Evolutionary conservation across 495 filamentous ascomycete species (phyloP).

Genomic region (Aspergillus avenaceus): DNA sequence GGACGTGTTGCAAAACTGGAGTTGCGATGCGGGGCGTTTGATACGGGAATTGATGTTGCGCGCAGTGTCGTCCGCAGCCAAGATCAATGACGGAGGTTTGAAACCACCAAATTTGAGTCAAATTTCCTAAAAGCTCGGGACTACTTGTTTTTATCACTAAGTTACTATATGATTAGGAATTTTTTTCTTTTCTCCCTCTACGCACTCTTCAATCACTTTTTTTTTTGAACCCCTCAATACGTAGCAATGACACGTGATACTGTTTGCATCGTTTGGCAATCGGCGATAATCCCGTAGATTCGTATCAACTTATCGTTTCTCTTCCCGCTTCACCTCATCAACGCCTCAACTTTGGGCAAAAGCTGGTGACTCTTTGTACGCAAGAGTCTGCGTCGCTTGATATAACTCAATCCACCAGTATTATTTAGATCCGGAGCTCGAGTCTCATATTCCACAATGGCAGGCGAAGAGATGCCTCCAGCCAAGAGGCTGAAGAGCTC

Average conservation of each 20-base stretch:
- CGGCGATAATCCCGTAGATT: background rate
- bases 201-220: background rate
- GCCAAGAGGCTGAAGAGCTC: conserved; percentile 43
- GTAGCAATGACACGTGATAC: conserved; percentile 1
- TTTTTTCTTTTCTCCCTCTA: conserved; percentile 1
- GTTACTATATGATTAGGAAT: conserved; percentile 12
- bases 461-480: conserved; percentile 36
- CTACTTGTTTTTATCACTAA: too few species aligned
- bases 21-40: conserved; percentile 33
- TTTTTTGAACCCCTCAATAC: conserved; percentile 1
- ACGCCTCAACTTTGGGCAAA: background rate
- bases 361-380: background rate
- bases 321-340: background rate
- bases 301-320: background rate
- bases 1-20: conserved; percentile 28
- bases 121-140: too few species aligned
- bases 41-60: conserved; percentile 9
- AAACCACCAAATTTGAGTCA: background rate
- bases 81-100: background rate
- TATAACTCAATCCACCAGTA: background rate
- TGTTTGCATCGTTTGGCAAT: conserved; percentile 7
- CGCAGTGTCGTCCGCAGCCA: background rate
- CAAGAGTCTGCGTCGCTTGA: too few species aligned
- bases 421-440: background rate
- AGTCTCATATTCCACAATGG: conserved; percentile 23